Evolutionary conservation across 2,329 filamentous ascomycete genomes (phyloP).

Genomic region (Chlorencoelia australis): DNA sequence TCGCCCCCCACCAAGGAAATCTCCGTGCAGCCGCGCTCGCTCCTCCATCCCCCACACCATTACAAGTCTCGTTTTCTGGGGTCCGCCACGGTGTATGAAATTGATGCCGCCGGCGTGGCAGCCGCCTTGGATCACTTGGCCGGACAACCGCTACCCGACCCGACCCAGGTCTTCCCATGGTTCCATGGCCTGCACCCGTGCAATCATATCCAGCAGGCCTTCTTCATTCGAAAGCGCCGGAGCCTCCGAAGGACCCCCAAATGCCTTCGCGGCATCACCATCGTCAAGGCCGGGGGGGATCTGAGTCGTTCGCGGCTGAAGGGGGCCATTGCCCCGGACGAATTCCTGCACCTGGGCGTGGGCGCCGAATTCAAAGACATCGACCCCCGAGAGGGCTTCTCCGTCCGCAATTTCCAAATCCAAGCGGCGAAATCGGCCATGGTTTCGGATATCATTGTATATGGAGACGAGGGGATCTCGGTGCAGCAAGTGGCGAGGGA

Average conservation of each 20-base stretch:
- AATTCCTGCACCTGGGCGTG: conserved; percentile 48
- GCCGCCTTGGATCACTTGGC: conserved; percentile 67
- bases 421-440: conserved; percentile 81
- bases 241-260: conserved; percentile 59
- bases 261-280: conserved; percentile 69
- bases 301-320: conserved; percentile 67
- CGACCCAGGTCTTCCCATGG: conserved; percentile 90
- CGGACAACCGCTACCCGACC: conserved; percentile 71
- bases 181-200: conserved; percentile 83
- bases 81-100: conserved; percentile 55
- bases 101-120: conserved; percentile 58
- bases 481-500: conserved; percentile 55
- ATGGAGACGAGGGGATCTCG: conserved; percentile 60
- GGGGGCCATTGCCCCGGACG: conserved; percentile 73
- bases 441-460: conserved; percentile 86
- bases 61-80: conserved; percentile 45
- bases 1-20: conserved; percentile 52
- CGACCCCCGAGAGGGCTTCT: conserved; percentile 85
- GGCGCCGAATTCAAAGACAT: conserved; percentile 56
- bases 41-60: conserved; percentile 63
- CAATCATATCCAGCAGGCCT: conserved; percentile 81
- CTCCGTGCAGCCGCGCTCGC: conserved; percentile 49
- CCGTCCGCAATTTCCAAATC: conserved; percentile 94
- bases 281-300: conserved; percentile 85
- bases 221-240: conserved; percentile 73